These are phyloP conservation scores for Coemansia sp. DNA, from an alignment of 192 early-diverging fungal genomes.

Conservation along the genomic window DNA sequence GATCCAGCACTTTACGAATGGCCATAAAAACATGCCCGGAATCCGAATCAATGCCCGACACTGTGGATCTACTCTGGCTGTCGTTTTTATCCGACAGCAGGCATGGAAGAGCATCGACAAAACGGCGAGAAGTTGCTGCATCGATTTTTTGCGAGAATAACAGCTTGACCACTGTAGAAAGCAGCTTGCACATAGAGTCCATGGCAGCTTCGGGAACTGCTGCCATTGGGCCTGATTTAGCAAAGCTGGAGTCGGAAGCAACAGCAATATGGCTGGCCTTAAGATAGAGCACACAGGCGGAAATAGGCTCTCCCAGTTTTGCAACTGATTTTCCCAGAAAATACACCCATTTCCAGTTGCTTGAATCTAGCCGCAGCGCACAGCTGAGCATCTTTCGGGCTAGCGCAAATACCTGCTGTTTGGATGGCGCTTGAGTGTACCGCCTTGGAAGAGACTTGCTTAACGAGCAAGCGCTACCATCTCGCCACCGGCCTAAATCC, in stretches of 20 bases:
- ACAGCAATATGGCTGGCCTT: constrained; percentile 30
- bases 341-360: constrained; percentile 36
- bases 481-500: constrained; percentile 36
- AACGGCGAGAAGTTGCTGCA: constrained; percentile 22
- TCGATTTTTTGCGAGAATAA: constrained; percentile 11
- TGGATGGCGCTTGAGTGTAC: constrained; percentile 15
- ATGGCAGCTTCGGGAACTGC: constrained; percentile 20
- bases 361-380: constrained; percentile 21
- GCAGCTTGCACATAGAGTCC: constrained; percentile 38
- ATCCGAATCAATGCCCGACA: not conserved
- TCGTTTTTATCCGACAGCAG: not conserved
- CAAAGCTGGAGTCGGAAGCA: not conserved
- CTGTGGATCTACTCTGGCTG: not conserved
- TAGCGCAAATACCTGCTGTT: constrained; percentile 15
- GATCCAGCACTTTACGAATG: constrained; percentile 18
- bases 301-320: constrained; percentile 23
- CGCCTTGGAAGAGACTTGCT: constrained; percentile 23
- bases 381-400: constrained; percentile 24
- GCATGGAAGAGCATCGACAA: constrained; percentile 29
- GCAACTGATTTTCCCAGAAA: constrained; percentile 34
- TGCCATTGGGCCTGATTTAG: not conserved
- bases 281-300: constrained; percentile 40
- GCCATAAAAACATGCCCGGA: not conserved
- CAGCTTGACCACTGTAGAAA: constrained; percentile 32
- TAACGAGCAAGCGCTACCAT: constrained; percentile 5